phyloP scores from a whole-genome alignment of 2,329 filamentous ascomycete genomes.

The Trichoderma lentiforme region DNA sequence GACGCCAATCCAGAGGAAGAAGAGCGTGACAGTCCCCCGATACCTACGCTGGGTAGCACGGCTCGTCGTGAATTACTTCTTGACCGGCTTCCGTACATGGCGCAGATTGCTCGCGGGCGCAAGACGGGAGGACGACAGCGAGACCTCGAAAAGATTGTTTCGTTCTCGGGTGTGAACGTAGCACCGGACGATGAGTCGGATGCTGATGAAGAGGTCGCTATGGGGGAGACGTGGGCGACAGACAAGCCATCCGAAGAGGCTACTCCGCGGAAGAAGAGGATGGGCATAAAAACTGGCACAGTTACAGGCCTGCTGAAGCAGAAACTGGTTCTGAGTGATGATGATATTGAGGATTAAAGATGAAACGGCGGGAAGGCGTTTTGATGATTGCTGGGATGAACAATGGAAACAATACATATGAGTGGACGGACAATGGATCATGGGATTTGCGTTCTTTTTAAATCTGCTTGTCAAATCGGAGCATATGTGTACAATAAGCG shows the following conservation, averaged over 20 bases:
- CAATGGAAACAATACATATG: not conserved
- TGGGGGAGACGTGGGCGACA: conserved; percentile 57
- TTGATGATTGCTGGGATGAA: not conserved
- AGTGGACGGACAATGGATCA: not conserved
- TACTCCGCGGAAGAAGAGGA: conserved; percentile 47
- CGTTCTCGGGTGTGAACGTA: conserved; percentile 58
- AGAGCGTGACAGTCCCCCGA: conserved; percentile 31
- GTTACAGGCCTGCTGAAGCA: conserved; percentile 50
- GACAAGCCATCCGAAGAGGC: conserved; percentile 56
- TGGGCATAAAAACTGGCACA: conserved; percentile 36
- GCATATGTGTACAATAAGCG: not conserved
- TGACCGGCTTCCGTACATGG: conserved; percentile 83
- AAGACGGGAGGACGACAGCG: conserved; percentile 43
- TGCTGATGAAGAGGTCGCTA: conserved; percentile 42
- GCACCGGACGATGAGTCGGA: conserved; percentile 44
- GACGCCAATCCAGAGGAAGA: conserved; percentile 21
- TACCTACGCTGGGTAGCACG: conserved; percentile 60
- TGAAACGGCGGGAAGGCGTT: not conserved
- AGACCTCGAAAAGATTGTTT: conserved; percentile 66
- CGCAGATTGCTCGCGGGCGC: conserved; percentile 55
- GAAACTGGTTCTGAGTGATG: conserved; percentile 72
- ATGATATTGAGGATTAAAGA: conserved; percentile 74
- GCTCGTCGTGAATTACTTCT: conserved; percentile 73
- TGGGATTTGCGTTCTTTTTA: not conserved
- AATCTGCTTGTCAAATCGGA: not conserved